Percentiles rank a stretch among this genome's conserved stretches.
These are phyloP conservation scores for Chrysanthemum lavandulifolium DNA, from an alignment of 129 eudicot species.

Conservation along the genomic window DNA sequence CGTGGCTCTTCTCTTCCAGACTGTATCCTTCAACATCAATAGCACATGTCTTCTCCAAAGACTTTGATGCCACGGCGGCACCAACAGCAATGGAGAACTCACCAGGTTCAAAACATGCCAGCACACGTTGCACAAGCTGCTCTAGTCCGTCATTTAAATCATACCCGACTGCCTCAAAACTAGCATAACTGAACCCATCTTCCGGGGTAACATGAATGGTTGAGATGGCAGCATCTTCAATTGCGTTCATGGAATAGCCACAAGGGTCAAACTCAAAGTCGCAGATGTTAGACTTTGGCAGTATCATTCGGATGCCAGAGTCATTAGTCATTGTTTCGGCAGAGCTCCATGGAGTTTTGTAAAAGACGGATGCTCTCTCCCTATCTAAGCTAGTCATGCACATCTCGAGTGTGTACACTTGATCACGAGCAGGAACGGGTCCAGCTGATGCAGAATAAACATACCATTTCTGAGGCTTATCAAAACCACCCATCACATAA, in stretches of 20 bases:
- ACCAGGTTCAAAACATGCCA: slow-evolving; percentile 68
- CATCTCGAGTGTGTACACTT: slow-evolving; percentile 86
- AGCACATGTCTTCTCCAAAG: slow-evolving; percentile 27
- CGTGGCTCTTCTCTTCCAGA: slow-evolving; percentile 42
- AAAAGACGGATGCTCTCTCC: slow-evolving; percentile 79
- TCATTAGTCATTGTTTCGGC: slow-evolving; percentile 60
- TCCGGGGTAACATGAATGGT: slow-evolving; percentile 90
- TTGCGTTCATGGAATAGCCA: slow-evolving; percentile 90
- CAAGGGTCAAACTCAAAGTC: slow-evolving; percentile 95
- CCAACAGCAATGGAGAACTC: slow-evolving; percentile 83
- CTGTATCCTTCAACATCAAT: slow-evolving; percentile 49
- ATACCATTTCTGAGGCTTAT: slow-evolving; percentile 68
- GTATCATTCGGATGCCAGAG: slow-evolving; percentile 64
- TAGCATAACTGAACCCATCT: slow-evolving; percentile 94
- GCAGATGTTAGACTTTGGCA: slow-evolving; percentile 71
- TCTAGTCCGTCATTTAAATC: slow-evolving; percentile 42
- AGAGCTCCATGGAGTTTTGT: slow-evolving; percentile 45
- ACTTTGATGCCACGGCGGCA: slow-evolving; percentile 40
- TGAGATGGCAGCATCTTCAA: slow-evolving; percentile 67
- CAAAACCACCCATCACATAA: slow-evolving; percentile 65
- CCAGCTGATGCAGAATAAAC: slow-evolving; percentile 71
- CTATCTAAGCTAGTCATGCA: slow-evolving; percentile 83
- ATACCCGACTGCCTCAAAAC: slow-evolving; percentile 86
- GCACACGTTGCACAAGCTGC: slow-evolving; percentile 54
- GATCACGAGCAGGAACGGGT: slow-evolving; percentile 22